Percentiles rank a stretch among this genome's conserved stretches.
phyloP scores from a whole-genome alignment of 345 rosid genomes.

The Hypericum androsaemum region DNA sequence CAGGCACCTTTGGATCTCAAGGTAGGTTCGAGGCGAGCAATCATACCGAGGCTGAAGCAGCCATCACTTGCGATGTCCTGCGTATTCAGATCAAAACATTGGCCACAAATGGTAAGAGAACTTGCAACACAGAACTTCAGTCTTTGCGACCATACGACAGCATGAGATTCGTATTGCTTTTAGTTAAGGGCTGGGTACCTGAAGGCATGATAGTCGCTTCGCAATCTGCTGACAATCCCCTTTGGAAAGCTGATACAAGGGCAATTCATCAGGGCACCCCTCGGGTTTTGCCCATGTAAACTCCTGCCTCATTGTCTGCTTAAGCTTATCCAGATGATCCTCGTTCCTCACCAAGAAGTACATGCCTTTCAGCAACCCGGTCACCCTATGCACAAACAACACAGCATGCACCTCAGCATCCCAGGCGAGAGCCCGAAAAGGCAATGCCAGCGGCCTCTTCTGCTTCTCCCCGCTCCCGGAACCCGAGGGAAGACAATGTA shows the following conservation, averaged over 20 bases:
- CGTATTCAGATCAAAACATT: constrained; percentile 10
- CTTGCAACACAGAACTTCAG: neutral
- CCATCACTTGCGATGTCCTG: constrained; percentile 90
- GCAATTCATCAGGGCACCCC: constrained; percentile 62
- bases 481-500: constrained; percentile 84
- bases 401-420: constrained; percentile 86
- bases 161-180: neutral
- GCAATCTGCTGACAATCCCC: constrained; percentile 56
- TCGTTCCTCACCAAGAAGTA: constrained; percentile 79
- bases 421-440: constrained; percentile 75
- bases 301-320: constrained; percentile 36
- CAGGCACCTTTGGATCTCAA: constrained; percentile 48
- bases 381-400: constrained; percentile 71
- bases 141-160: neutral
- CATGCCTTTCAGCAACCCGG: constrained; percentile 61
- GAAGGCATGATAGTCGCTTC: constrained; percentile 70
- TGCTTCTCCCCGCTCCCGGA: constrained; percentile 38
- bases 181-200: constrained; percentile 26
- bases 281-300: constrained; percentile 74
- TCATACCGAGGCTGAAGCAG: constrained; percentile 89
- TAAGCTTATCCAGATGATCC: constrained; percentile 58
- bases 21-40: constrained; percentile 59
- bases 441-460: constrained; percentile 46
- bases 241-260: constrained; percentile 50
- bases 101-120: constrained; percentile 1